phyloP scores from a whole-genome alignment of 257 asterid species.

The Handroanthus guayacan region DNA sequence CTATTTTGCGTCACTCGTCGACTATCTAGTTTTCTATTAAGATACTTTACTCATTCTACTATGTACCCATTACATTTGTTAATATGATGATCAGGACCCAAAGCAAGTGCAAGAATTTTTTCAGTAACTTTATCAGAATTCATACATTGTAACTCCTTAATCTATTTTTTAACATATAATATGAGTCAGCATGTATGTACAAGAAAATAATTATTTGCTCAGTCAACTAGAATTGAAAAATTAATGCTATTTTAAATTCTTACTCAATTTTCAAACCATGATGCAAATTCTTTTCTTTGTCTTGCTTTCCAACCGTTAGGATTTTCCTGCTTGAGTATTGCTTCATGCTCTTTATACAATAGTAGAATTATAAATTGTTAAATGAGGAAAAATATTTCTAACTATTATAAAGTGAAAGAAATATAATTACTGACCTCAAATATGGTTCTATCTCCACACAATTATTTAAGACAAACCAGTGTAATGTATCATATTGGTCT shows the following conservation, averaged over 20 bases:
- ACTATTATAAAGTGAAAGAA: neutral
- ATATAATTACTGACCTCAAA: neutral
- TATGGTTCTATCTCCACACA: neutral
- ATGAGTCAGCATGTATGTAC: neutral
- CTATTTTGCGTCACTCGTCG: neutral
- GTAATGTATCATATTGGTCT: neutral
- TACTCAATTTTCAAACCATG: neutral
- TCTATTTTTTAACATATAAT: neutral
- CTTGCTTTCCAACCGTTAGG: neutral
- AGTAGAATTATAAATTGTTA: neutral
- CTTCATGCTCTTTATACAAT: neutral
- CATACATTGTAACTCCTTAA: neutral
- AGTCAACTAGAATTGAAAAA: too few relatives aligned
- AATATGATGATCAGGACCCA: neutral
- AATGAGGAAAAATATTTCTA: neutral
- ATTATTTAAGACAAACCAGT: neutral
- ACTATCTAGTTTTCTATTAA: neutral
- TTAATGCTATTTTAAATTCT: neutral
- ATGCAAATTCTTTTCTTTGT: neutral
- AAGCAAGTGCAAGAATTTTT: neutral
- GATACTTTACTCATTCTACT: neutral
- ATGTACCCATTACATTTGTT: neutral
- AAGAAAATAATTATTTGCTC: too few relatives aligned
- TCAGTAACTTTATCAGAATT: neutral
- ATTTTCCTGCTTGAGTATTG: neutral